Conservation (phyloP, 1,284 basidiomycete genomes). For the Ustilago curta region DNA sequence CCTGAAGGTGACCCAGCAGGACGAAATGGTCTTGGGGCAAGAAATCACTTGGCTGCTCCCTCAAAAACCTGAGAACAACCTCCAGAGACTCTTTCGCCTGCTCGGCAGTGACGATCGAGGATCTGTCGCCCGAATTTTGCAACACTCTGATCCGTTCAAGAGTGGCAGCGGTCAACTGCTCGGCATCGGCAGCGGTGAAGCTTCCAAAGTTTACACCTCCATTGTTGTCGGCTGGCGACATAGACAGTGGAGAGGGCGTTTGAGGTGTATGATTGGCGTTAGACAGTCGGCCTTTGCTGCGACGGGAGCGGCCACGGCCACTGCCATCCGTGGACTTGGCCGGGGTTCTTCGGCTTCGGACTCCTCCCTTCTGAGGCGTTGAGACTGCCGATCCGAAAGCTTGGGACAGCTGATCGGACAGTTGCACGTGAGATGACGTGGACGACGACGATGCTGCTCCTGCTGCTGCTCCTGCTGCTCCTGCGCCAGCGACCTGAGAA, state of each 20-base stretch:
- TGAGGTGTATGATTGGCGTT: slow-evolving; percentile 39
- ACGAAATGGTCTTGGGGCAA: slow-evolving; percentile 38
- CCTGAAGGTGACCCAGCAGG: slow-evolving; percentile 40
- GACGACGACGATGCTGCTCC: not conserved
- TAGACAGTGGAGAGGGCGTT: slow-evolving; percentile 37
- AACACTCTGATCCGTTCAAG: slow-evolving; percentile 23
- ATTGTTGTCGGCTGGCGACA: slow-evolving; percentile 30
- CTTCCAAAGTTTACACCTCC: slow-evolving; percentile 2
- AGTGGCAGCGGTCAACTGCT: slow-evolving; percentile 23
- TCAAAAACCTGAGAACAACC: slow-evolving; percentile 40
- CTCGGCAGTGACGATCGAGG: slow-evolving; percentile 34
- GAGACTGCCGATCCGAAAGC: not conserved
- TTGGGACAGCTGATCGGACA: slow-evolving; percentile 7
- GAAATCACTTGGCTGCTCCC: slow-evolving; percentile 46
- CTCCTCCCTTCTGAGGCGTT: slow-evolving; percentile 16
- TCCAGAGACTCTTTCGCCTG: slow-evolving; percentile 43
- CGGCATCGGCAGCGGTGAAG: slow-evolving; percentile 12
- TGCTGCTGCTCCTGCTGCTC: not conserved
- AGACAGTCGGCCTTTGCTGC: slow-evolving; percentile 30
- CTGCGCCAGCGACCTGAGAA: not conserved
- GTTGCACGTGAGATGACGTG: slow-evolving; percentile 8
- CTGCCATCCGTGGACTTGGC: slow-evolving; percentile 13
- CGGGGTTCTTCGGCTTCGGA: slow-evolving; percentile 14
- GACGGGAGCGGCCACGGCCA: slow-evolving; percentile 28
- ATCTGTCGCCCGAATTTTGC: slow-evolving; percentile 17